phyloP scores from a whole-genome alignment of 371 early-diverging fungal genomes.

The Mortierella sp. region DNA sequence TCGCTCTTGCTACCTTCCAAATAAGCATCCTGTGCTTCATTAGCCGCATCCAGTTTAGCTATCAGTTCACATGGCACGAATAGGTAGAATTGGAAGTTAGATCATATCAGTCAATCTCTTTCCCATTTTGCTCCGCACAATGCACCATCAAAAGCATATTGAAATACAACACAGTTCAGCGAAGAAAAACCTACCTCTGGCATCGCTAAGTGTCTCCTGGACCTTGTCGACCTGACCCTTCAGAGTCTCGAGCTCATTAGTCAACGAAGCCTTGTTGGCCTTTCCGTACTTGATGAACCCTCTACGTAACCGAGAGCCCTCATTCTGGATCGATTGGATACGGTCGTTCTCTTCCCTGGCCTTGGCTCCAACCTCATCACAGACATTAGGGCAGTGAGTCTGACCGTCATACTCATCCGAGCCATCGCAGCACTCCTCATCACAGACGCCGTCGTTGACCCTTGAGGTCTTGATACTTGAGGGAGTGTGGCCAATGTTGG shows the following conservation, averaged over 20 bases:
- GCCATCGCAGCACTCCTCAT: conserved; percentile 96
- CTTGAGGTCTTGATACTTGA: conserved; percentile 77
- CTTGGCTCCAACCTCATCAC: conserved; percentile 65
- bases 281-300: conserved; percentile 62
- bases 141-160: too few relatives aligned
- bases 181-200: conserved; percentile 44
- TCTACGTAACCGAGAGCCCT: conserved; percentile 52
- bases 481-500: conserved; percentile 85
- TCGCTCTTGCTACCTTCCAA: conserved; percentile 36
- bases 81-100: too few relatives aligned
- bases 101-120: too few relatives aligned
- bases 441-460: conserved; percentile 96
- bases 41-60: conserved; percentile 55
- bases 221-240: conserved; percentile 48
- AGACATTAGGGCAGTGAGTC: conserved; percentile 80
- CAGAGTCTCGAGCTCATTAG: conserved; percentile 57
- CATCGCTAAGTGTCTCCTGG: conserved; percentile 57
- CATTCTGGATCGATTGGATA: conserved; percentile 20
- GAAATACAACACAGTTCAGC: background rate
- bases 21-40: conserved; percentile 29
- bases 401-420: conserved; percentile 81
- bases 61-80: conserved; percentile 1
- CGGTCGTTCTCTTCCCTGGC: conserved; percentile 31
- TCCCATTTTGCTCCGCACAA: conserved; percentile 1
- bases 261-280: conserved; percentile 34